Evolutionary conservation across 1,284 basidiomycete genomes (phyloP).

Genomic region (Hemileccinum hortonii): DNA sequence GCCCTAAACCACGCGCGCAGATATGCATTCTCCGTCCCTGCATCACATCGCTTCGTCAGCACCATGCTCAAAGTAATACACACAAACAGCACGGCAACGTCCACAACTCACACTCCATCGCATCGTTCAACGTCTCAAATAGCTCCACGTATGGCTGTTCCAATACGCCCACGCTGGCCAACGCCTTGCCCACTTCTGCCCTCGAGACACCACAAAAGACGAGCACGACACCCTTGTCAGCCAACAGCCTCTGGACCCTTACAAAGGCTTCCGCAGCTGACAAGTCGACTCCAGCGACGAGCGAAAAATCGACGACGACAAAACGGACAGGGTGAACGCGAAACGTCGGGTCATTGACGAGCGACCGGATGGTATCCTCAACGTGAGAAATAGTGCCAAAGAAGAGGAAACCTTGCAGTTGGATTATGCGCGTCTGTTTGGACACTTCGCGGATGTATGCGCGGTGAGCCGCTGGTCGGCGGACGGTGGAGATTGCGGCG

Average conservation of each 20-base stretch:
- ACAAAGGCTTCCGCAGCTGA: slow-evolving; percentile 95
- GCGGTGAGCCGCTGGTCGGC: slow-evolving; percentile 84
- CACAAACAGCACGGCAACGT: slow-evolving; percentile 2
- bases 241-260: slow-evolving; percentile 82
- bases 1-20: slow-evolving; percentile 72
- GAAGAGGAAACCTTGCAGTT: slow-evolving; percentile 92
- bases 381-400: slow-evolving; percentile 93
- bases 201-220: slow-evolving; percentile 84
- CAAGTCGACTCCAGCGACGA: slow-evolving; percentile 91
- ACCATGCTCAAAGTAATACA: not conserved
- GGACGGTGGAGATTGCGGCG: slow-evolving; percentile 85
- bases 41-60: slow-evolving; percentile 13
- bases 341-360: slow-evolving; percentile 78
- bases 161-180: slow-evolving; percentile 76
- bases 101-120: slow-evolving; percentile 80
- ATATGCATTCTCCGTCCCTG: slow-evolving; percentile 90
- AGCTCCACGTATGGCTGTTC: slow-evolving; percentile 78
- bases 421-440: slow-evolving; percentile 87
- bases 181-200: slow-evolving; percentile 65
- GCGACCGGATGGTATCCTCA: slow-evolving; percentile 74
- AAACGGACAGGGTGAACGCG: slow-evolving; percentile 83
- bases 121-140: slow-evolving; percentile 84
- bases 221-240: slow-evolving; percentile 75
- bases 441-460: slow-evolving; percentile 90
- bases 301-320: slow-evolving; percentile 81